Percentiles rank a stretch among this genome's conserved stretches.
Conservation (phyloP, 331 rosid species). For the Quercus lobata region DNA sequence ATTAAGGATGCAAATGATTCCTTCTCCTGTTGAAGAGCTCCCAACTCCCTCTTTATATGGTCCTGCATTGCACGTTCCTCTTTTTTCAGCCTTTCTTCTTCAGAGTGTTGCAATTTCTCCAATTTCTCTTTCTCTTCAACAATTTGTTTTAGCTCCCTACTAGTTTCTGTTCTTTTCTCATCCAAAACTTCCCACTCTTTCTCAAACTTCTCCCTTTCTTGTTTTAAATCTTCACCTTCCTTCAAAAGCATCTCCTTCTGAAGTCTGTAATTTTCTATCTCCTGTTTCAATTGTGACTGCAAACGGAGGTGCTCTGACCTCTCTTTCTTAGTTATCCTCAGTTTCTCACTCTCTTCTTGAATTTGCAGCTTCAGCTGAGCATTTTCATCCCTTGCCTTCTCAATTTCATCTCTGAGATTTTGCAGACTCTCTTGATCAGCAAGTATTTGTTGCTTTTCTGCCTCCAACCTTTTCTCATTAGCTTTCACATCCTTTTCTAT, state of each 20-base stretch:
- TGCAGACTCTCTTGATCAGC: constrained; percentile 52
- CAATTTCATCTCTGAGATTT: constrained; percentile 51
- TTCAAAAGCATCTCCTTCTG: constrained; percentile 46
- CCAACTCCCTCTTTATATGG: constrained; percentile 53
- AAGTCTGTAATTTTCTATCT: constrained; percentile 60
- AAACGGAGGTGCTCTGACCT: constrained; percentile 67
- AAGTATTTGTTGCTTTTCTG: constrained; percentile 54
- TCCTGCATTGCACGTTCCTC: constrained; percentile 53
- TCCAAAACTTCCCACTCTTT: constrained; percentile 86
- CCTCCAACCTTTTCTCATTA: constrained; percentile 61
- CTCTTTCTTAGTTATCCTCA: constrained; percentile 55
- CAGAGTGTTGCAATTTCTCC: constrained; percentile 42
- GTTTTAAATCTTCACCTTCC: constrained; percentile 70
- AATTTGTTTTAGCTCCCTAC: constrained; percentile 35
- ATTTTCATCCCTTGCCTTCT: constrained; percentile 48
- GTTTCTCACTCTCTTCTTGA: constrained; percentile 53
- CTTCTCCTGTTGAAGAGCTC: constrained; percentile 65
- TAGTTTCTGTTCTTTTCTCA: constrained; percentile 59
- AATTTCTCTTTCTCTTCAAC: constrained; percentile 60
- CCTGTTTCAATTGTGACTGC: constrained; percentile 67
- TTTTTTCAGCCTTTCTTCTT: constrained; percentile 62
- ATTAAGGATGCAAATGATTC: constrained; percentile 56
- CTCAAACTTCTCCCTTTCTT: constrained; percentile 75
- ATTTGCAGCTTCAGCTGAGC: constrained; percentile 55
- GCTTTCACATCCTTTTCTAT: constrained; percentile 55